Conservation (phyloP, 2,329 filamentous ascomycete species). For the Talaromyces islandicus region DNA sequence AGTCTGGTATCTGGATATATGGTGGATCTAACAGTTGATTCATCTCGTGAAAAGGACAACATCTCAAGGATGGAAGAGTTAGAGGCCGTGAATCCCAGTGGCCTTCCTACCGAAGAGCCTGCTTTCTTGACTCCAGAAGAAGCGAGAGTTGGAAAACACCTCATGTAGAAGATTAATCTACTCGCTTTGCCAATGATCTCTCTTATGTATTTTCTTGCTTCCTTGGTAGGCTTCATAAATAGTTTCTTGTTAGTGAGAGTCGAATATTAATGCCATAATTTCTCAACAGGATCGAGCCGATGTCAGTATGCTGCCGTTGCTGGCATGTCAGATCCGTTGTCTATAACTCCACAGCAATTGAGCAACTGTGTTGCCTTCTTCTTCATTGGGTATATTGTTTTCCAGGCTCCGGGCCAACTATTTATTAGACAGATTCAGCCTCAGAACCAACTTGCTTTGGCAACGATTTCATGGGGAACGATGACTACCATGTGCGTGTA, state of each 20-base stretch:
- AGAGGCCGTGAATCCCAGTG: not conserved
- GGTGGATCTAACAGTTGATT: not conserved
- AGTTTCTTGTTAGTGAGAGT: not conserved
- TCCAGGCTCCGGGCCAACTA: not conserved
- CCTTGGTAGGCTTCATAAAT: not conserved
- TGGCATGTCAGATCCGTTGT: not conserved
- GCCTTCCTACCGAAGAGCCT: not conserved
- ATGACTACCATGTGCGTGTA: not conserved
- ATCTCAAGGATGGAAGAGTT: not conserved
- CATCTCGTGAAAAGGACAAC: not conserved
- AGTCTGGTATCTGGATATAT: too few species aligned
- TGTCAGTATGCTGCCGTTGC: conserved; percentile 1
- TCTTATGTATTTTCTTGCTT: conserved; percentile 1
- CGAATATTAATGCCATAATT: not conserved
- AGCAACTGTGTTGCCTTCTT: conserved; percentile 3
- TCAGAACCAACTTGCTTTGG: not conserved
- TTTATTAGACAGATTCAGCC: not conserved
- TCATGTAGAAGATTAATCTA: not conserved
- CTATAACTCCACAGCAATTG: not conserved
- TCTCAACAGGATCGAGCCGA: conserved; percentile 1
- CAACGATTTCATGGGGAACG: not conserved
- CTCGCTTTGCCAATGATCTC: not conserved
- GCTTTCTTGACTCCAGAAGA: not conserved
- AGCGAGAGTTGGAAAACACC: not conserved
- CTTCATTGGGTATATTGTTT: conserved; percentile 3